Conservation (phyloP, 2,329 filamentous ascomycete genomes). For the Chaetothyriales sp. region DNA sequence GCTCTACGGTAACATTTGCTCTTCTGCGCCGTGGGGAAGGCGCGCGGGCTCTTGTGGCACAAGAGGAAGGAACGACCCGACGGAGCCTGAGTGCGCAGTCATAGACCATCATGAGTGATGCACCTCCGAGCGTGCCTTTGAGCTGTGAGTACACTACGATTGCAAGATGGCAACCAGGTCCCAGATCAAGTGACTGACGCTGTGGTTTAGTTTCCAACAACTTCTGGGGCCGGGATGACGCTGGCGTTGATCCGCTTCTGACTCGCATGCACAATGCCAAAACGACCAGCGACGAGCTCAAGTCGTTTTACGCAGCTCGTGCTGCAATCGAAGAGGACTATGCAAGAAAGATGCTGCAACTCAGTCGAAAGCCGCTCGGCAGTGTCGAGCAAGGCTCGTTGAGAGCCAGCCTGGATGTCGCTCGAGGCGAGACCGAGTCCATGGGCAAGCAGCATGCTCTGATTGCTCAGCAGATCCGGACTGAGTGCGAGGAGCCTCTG, state of each 20-base stretch:
- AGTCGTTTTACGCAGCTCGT: slow-evolving; percentile 77
- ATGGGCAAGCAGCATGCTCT: slow-evolving; percentile 88
- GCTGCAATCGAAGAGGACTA: slow-evolving; percentile 96
- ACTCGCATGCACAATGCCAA: slow-evolving; percentile 93
- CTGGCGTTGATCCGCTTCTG: slow-evolving; percentile 77
- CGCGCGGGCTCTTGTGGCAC: background rate
- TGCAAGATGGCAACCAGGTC: too few species aligned
- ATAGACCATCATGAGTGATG: slow-evolving; percentile 1
- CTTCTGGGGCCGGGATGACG: slow-evolving; percentile 99
- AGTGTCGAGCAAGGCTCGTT: slow-evolving; percentile 76
- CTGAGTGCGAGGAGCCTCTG: slow-evolving; percentile 83
- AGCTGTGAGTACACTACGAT: slow-evolving; percentile 8
- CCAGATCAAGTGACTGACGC: background rate
- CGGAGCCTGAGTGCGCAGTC: background rate
- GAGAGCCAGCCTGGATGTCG: slow-evolving; percentile 67
- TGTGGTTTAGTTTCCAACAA: slow-evolving; percentile 62
- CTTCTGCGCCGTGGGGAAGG: background rate
- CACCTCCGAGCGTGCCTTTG: slow-evolving; percentile 14
- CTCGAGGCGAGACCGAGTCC: slow-evolving; percentile 75
- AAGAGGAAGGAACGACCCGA: background rate
- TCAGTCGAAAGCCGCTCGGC: slow-evolving; percentile 77
- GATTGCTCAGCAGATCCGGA: slow-evolving; percentile 89
- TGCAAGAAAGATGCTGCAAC: slow-evolving; percentile 67
- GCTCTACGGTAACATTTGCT: background rate
- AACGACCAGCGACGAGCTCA: slow-evolving; percentile 84